Evolutionary conservation across 1,139 yeast species (phyloP).

Genomic region (Saccharomyces hybrid): DNA sequence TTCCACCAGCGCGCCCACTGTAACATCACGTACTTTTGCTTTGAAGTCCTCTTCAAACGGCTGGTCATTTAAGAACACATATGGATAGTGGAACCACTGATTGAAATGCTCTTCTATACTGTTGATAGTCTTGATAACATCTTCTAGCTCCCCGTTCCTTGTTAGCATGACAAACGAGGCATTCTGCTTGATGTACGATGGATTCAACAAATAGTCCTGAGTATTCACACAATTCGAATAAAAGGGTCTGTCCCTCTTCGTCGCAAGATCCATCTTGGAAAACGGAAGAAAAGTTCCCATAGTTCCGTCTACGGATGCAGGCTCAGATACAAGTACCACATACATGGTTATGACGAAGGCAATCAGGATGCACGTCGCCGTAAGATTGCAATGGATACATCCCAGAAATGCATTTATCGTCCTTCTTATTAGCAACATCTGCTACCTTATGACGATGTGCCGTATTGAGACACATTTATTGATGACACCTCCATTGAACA

Average conservation of each 20-base stretch:
- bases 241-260: conserved; percentile 34
- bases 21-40: conserved; percentile 39
- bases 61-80: conserved; percentile 77
- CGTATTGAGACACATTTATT: not conserved
- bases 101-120: conserved; percentile 80
- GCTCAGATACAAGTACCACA: not conserved
- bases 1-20: conserved; percentile 40
- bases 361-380: conserved; percentile 2
- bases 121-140: conserved; percentile 58
- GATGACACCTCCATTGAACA: not conserved
- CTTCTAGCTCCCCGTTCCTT: conserved; percentile 63
- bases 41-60: conserved; percentile 61
- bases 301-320: not conserved
- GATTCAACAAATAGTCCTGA: conserved; percentile 25
- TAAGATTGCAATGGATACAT: conserved; percentile 4
- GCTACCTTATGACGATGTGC: not conserved
- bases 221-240: conserved; percentile 45
- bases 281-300: conserved; percentile 2
- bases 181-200: conserved; percentile 41
- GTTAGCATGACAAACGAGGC: conserved; percentile 83
- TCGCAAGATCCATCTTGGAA: conserved; percentile 16
- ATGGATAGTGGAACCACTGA: conserved; percentile 85
- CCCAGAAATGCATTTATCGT: not conserved
- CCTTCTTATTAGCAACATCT: not conserved
- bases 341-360: conserved; percentile 7